These are phyloP conservation scores for Gelatoporia subvermispora DNA, from an alignment of 768 basidiomycete genomes.

Conservation along the genomic window DNA sequence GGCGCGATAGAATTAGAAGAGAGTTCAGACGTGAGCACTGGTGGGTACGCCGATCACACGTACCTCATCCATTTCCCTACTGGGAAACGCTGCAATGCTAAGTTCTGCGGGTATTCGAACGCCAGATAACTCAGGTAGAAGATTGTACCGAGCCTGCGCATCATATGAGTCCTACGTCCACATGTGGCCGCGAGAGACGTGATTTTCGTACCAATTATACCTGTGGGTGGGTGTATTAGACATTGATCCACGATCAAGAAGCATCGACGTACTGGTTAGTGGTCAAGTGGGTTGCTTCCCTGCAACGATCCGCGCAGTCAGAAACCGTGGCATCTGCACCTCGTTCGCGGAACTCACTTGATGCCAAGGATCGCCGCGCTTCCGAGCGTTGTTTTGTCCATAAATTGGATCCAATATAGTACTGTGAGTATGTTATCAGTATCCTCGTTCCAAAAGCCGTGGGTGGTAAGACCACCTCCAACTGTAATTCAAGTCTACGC, in stretches of 20 bases:
- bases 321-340: background rate
- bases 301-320: slow-evolving; percentile 20
- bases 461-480: background rate
- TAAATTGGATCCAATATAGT: slow-evolving; percentile 60
- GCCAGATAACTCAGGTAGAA: slow-evolving; percentile 68
- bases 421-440: slow-evolving; percentile 1
- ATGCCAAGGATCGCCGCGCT: slow-evolving; percentile 68
- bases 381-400: slow-evolving; percentile 73
- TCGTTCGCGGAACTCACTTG: slow-evolving; percentile 32
- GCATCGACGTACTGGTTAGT: slow-evolving; percentile 50
- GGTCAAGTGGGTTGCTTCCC: slow-evolving; percentile 55
- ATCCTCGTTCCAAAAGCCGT: background rate
- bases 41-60: slow-evolving; percentile 3
- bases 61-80: slow-evolving; percentile 82
- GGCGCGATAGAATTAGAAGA: no score
- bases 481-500: no score
- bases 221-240: slow-evolving; percentile 25
- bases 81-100: slow-evolving; percentile 66
- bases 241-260: background rate
- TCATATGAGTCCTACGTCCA: background rate
- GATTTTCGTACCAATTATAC: slow-evolving; percentile 53
- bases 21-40: background rate
- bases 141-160: slow-evolving; percentile 63
- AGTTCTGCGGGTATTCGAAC: slow-evolving; percentile 73
- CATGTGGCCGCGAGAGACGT: background rate